A percentile compares a stretch with the other conserved stretches of the same genome.
Conservation (phyloP, 202 grass and related monocot genomes). For the Digitaria exilis region DNA sequence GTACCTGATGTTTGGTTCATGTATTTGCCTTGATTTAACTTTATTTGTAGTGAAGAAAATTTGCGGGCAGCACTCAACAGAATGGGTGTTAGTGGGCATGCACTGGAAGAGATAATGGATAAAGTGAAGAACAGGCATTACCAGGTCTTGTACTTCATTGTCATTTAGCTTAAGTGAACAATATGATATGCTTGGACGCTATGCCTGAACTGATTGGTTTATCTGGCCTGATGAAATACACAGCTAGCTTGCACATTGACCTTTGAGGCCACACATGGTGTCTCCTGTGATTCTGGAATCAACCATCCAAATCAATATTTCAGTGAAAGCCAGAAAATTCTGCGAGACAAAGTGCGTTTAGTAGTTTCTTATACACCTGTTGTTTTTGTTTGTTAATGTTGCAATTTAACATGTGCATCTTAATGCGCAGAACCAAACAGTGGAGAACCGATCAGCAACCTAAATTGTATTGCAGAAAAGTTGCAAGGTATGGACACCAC, state of each 20-base stretch:
- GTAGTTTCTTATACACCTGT: conserved; percentile 12
- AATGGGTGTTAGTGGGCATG: conserved; percentile 68
- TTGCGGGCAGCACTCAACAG: conserved; percentile 91
- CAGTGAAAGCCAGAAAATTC: conserved; percentile 76
- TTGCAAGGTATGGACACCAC: conserved; percentile 33
- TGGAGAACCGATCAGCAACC: conserved; percentile 34
- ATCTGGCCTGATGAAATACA: conserved; percentile 42
- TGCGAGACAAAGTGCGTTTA: conserved; percentile 59
- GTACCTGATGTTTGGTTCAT: too few species aligned
- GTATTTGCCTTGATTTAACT: too few species aligned
- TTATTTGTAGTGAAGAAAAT: conserved; percentile 76
- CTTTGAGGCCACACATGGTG: conserved; percentile 77
- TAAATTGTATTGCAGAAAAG: conserved; percentile 25
- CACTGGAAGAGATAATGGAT: conserved; percentile 80
- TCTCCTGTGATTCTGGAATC: conserved; percentile 87
- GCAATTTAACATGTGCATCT: conserved; percentile 33
- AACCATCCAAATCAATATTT: conserved; percentile 99
- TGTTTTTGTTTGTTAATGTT: not conserved
- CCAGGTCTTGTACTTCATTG: conserved; percentile 55
- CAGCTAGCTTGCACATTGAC: conserved; percentile 98
- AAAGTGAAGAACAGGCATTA: conserved; percentile 94
- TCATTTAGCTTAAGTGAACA: conserved; percentile 19
- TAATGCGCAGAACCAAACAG: conserved; percentile 49
- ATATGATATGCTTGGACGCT: conserved; percentile 12
- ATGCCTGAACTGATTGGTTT: conserved; percentile 9